Evolutionary conservation across 2,329 filamentous ascomycete species (phyloP), one percentile per base, ranked within the genome.

Genomic region (Fusarium incarnatum): DNA sequence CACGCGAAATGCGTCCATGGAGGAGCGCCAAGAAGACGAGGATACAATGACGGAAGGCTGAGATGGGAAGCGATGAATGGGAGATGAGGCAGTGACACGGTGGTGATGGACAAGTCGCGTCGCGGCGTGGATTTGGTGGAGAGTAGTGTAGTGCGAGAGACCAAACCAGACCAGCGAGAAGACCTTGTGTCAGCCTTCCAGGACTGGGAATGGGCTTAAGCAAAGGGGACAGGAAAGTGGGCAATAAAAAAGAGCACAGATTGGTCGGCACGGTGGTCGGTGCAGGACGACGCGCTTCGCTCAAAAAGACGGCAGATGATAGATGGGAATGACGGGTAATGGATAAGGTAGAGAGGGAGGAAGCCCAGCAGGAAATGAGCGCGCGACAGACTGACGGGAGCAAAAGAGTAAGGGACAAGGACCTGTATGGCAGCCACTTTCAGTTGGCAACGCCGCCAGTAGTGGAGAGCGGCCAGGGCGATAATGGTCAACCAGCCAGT

Each of bases 41-140:
- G 61, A 71, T 68, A 60, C 56, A 68, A 60, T 71, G 63, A 63
- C 59, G 50, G 47, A 56, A 71, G 62, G 83, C 82, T 77, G 76
- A 83, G 78, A 82, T 82, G 78, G 81, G 79, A 58, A 58, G 63
- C 59, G 71, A 70, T 60, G 65, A 67, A 57, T 64, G 63, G 64
- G 56, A 71, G 83, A 82, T 77, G 76, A 84, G 81, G 79, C 76
- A 85, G 83, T 83, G 78, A 81, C 82, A 85, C 82, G 82, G 82
- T 79, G 77, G 82, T 79, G 78, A 79, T 79, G 80, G 75, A 76
- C 74, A 78, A 80, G 79, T 81, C 80, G 80, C 80, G 80, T 81
- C 80, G 79, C 80, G 80, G 79, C 78, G 78, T 80, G 77, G 76
- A 75, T 79, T 78, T 70, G 78, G 79, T 78, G 77, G 79, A 80